Evolutionary conservation across 306 rosid genomes (phyloP), one percentile per base, ranked within the genome.

Genomic region (Delonix regia): DNA sequence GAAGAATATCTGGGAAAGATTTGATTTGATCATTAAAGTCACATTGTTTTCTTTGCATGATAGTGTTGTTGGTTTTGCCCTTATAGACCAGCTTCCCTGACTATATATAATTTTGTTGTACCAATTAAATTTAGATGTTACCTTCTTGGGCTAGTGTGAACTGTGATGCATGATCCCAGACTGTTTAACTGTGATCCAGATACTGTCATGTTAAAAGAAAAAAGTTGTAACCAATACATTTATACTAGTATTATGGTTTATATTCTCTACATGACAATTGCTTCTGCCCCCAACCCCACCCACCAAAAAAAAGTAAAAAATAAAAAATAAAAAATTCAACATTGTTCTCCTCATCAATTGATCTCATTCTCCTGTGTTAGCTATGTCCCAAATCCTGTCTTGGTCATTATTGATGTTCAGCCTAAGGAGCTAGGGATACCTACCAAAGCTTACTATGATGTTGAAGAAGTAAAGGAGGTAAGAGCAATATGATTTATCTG

Each of bases 341-440:
- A 47, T 8, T n/a, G 27, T 38, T 9, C 49, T 11, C 41, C 41
- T 83, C 27, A 19, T 47, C 19, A 21, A 15, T 56, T 24, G 15
- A 14, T 7, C 25, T 51, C 34, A 19, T 19, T 65, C 25, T 53
- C 36, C 48, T 79, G 1, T 61, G 83, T 78, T 73, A 94, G 97
- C 82, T 92, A 90, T 81, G 93, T 84, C 12, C 88, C 94, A 27
- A 91, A 93, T 83, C 98, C 98, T 21, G 92, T 91, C 36, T 83
- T 93, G 87, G 95, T 91, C 79, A 91, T 94, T 75, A 88, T 94
- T 76, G 96, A 90, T 78, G 96, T 94, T 36, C 90, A 86, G 67
- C 88, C 89, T 14, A 86, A 85, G 84, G 94, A 86, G 82, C 57
- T 86, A 67, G 92, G 90, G 39, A 87, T 88, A 78, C 92, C 94